phyloP scores from a whole-genome alignment of 306 rosid species.

The Begonia masoniana region DNA sequence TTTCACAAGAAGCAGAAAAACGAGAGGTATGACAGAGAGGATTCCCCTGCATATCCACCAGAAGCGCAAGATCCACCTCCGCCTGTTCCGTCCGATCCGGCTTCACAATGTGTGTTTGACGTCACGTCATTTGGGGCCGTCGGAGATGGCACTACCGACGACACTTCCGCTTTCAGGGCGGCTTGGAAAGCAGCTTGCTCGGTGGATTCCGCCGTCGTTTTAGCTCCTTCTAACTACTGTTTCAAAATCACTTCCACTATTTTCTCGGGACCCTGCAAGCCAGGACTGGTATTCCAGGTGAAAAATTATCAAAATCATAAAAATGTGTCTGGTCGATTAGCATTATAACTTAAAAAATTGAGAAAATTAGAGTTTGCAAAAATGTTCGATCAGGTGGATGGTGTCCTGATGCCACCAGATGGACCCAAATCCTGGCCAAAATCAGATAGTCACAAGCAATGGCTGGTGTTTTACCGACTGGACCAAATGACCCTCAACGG shows the following conservation, averaged over 20 bases:
- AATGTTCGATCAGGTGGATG: conserved; percentile 56
- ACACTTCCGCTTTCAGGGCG: conserved; percentile 53
- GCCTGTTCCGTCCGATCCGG: conserved; percentile 57
- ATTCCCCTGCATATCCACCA: conserved; percentile 17
- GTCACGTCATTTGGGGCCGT: conserved; percentile 72
- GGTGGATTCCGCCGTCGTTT: conserved; percentile 53
- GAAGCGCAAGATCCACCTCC: conserved; percentile 37
- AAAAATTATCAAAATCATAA: conserved; percentile 7
- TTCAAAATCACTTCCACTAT: conserved; percentile 83
- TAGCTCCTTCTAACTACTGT: conserved; percentile 42
- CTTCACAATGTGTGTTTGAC: conserved; percentile 39
- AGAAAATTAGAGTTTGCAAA: background rate
- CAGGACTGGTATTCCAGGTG: conserved; percentile 82
- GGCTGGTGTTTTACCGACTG: conserved; percentile 84
- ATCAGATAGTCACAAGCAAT: conserved; percentile 52
- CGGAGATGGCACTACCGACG: conserved; percentile 82
- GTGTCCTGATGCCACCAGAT: conserved; percentile 78
- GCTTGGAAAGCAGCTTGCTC: conserved; percentile 98
- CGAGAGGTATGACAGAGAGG: background rate
- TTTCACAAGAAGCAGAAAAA: conserved; percentile 38
- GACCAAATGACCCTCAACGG: conserved; percentile 77
- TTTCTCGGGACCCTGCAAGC: conserved; percentile 88
- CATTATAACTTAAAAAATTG: background rate
- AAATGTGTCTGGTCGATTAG: background rate
- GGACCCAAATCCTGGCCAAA: conserved; percentile 85